Evolutionary conservation across 352 stramenopile genomes (phyloP), one percentile per base, ranked within the genome.

Genomic region (Phytophthora pisi): DNA sequence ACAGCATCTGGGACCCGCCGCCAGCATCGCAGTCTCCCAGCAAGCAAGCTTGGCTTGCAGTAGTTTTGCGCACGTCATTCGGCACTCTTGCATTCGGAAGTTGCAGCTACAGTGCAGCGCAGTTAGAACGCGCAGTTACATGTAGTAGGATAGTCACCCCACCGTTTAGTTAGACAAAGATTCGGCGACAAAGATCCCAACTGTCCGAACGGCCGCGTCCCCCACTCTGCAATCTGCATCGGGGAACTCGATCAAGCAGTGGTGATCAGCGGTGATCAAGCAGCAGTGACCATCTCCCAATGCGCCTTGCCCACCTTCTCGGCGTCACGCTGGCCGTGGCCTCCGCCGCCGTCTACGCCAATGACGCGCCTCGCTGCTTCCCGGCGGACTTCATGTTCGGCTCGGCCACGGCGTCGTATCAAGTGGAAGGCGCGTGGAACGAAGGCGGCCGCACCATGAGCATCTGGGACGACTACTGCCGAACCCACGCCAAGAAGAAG

Each of bases 401-500:
- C 20, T 83, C 82, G 4, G 92, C 94, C 15, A 98, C 94, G 4
- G 92, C 94, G 1, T 74, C 88, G 30, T 98, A 67, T 31, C 94
- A 99, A 74, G 92, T 98, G 34, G 96, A 99, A 79, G 96, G 95
- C 31, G 94, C 79, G 3, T 82, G 78, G 55, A 83, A 96, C 50
- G 82, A 89, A 47, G 87, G 77, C 10, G 90, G 92, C 16, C 78
- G 91, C 13, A 91, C 88, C 28, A 55, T 71, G 34, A 86, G 78
- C 28, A 98, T 98, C 54, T 99, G 96, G 96, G 96, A 99, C 81
- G 89, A 85, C 20, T 98, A 92, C 64, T 96, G 86, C 46, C 78
- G 78, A 30, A 74, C 75, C 11, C 72, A 89, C 18, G 28, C 28
- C 28, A 66, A 85, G 16, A 58, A 79, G 20, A 70, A 90, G 57